A percentile compares a stretch with the other conserved stretches of the same genome.
Evolutionary conservation across 495 filamentous ascomycete species (phyloP).

Genomic region (Trypethelium eluteriae): DNA sequence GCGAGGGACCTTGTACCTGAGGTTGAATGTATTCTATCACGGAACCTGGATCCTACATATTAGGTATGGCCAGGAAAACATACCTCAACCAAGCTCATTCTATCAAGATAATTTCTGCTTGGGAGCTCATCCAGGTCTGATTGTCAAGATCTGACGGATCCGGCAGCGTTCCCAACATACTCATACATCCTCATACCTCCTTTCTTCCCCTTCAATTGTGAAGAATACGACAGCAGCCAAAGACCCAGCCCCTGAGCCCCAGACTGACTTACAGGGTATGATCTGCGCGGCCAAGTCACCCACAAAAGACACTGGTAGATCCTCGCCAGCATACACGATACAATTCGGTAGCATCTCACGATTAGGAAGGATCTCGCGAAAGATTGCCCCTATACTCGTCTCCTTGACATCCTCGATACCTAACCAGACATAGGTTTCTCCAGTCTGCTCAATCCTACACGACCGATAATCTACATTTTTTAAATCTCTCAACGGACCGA

Average conservation of each 20-base stretch:
- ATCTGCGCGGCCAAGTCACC: neutral
- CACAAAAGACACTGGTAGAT: neutral
- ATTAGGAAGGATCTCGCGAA: neutral
- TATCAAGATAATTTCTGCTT: no score
- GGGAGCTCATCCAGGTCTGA: neutral
- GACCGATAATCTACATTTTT: neutral
- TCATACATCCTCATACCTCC: neutral
- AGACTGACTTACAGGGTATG: neutral
- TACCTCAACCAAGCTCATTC: no score
- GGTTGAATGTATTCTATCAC: no score
- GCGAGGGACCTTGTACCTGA: no score
- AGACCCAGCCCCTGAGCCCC: neutral
- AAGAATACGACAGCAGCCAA: neutral
- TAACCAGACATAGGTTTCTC: neutral
- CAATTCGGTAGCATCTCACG: neutral
- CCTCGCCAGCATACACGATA: neutral
- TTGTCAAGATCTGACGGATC: neutral
- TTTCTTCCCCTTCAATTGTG: neutral
- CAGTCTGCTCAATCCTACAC: neutral
- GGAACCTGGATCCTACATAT: no score
- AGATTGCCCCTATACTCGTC: neutral
- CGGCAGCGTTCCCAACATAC: neutral
- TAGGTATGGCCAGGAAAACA: no score
- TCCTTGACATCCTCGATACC: conserved; percentile 5
- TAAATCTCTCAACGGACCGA: neutral